Evolutionary conservation across 108 stramenopile species (phyloP).

Genomic region (Chaetoceros tenuissimus): DNA sequence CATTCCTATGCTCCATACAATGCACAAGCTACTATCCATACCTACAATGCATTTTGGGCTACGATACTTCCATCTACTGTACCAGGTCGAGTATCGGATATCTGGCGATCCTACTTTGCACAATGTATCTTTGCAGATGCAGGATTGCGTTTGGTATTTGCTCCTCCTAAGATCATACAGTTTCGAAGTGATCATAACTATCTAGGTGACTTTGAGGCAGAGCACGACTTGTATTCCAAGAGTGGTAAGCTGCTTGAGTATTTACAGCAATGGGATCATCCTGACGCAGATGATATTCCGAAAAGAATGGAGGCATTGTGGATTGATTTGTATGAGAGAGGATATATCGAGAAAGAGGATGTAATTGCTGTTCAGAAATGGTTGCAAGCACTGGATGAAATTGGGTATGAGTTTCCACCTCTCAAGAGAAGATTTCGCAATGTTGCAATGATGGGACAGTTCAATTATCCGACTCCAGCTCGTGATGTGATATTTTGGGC

Average conservation of each 20-base stretch:
- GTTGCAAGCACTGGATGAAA: slow-evolving; percentile 22
- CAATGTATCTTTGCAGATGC: slow-evolving; percentile 21
- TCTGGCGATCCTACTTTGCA: slow-evolving; percentile 55
- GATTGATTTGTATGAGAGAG: slow-evolving; percentile 41
- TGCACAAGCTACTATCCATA: slow-evolving; percentile 51
- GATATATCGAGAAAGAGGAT: slow-evolving; percentile 24
- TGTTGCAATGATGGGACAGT: no score
- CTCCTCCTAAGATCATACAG: slow-evolving; percentile 29
- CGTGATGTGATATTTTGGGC: slow-evolving; percentile 3
- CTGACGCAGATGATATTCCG: slow-evolving; percentile 1
- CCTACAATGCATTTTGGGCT: slow-evolving; percentile 26
- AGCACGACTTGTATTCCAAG: slow-evolving; percentile 35
- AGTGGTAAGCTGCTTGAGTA: slow-evolving; percentile 22
- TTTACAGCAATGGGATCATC: slow-evolving; percentile 17
- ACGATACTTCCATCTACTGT: slow-evolving; percentile 45
- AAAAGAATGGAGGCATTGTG: slow-evolving; percentile 20
- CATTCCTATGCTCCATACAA: slow-evolving; percentile 35
- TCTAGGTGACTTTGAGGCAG: slow-evolving; percentile 43
- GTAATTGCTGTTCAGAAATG: slow-evolving; percentile 26
- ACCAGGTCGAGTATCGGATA: slow-evolving; percentile 41
- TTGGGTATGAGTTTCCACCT: slow-evolving; percentile 29
- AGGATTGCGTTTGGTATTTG: slow-evolving; percentile 20
- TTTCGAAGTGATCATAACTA: slow-evolving; percentile 36
- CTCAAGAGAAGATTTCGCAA: no score
- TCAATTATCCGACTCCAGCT: not conserved